Conservation (phyloP, 2,329 filamentous ascomycete genomes). For the Trichophyton rubrum region DNA sequence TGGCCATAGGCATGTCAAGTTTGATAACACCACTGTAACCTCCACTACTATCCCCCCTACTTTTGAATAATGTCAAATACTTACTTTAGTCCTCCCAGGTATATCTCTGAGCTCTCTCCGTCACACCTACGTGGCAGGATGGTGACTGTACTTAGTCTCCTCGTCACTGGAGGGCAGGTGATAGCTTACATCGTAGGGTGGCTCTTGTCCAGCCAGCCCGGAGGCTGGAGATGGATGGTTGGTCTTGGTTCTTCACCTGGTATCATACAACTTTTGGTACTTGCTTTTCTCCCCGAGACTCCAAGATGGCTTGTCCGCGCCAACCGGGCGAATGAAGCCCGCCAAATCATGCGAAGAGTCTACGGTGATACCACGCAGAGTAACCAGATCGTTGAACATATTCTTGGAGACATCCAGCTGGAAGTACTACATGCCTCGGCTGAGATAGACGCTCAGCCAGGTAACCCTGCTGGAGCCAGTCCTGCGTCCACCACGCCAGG, state of each 20-base stretch:
- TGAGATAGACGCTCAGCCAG: background rate
- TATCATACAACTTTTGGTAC: slow-evolving; percentile 52
- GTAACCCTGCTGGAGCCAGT: background rate
- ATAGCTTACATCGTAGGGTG: slow-evolving; percentile 78
- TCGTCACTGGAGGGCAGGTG: slow-evolving; percentile 79
- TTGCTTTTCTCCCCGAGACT: slow-evolving; percentile 71
- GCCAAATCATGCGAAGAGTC: slow-evolving; percentile 51
- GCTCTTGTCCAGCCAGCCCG: slow-evolving; percentile 48
- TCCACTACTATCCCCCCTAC: background rate
- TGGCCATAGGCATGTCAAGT: slow-evolving; percentile 42
- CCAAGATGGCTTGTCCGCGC: slow-evolving; percentile 73
- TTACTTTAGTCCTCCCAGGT: slow-evolving; percentile 29
- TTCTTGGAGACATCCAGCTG: slow-evolving; percentile 57
- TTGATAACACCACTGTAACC: slow-evolving; percentile 63
- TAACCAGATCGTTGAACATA: slow-evolving; percentile 41
- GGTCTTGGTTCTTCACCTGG: slow-evolving; percentile 72
- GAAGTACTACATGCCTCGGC: slow-evolving; percentile 57
- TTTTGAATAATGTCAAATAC: background rate
- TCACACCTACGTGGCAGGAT: slow-evolving; percentile 62
- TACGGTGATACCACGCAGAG: slow-evolving; percentile 41
- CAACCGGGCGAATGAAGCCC: slow-evolving; percentile 50
- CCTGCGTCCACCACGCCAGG: background rate
- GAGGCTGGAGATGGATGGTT: slow-evolving; percentile 85
- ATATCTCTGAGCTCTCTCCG: slow-evolving; percentile 77
- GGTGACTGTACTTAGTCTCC: slow-evolving; percentile 68